A percentile compares a stretch with the other conserved stretches of the same genome.
These are phyloP conservation scores for Periconia digitata DNA, from an alignment of 2,329 filamentous ascomycete genomes.

Conservation along the genomic window DNA sequence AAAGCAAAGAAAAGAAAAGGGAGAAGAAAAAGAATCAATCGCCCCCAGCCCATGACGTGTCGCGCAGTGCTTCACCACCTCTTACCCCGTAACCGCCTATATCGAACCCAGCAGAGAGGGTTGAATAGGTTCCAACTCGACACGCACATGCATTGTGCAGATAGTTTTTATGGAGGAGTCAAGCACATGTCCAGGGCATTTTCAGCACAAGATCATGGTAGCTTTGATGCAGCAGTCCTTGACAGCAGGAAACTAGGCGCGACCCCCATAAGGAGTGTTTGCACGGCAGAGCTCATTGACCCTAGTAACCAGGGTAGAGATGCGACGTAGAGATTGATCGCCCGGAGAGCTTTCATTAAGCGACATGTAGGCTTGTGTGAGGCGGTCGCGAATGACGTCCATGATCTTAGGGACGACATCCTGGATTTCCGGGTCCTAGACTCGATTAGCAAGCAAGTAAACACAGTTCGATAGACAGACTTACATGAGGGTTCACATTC, in stretches of 20 bases:
- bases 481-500: conserved; percentile 57
- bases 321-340: conserved; percentile 55
- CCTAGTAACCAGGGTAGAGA: conserved; percentile 47
- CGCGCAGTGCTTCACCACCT: conserved; percentile 5
- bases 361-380: conserved; percentile 60
- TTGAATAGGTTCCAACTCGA: neutral
- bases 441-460: conserved; percentile 16
- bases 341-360: conserved; percentile 56
- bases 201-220: conserved; percentile 26
- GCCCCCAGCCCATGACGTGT: conserved; percentile 9
- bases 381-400: conserved; percentile 59
- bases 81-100: neutral
- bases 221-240: conserved; percentile 1
- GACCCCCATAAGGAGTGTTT: conserved; percentile 16
- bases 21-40: conserved; percentile 3
- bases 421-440: conserved; percentile 55
- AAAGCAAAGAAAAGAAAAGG: neutral
- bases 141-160: neutral
- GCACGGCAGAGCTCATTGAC: conserved; percentile 37
- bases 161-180: neutral
- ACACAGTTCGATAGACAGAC: conserved; percentile 15
- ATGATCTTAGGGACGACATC: conserved; percentile 62
- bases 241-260: conserved; percentile 8
- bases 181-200: conserved; percentile 22
- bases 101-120: neutral